Evolutionary conservation across 116 monocot genomes (phyloP).

Genomic region (Zostera marina): DNA sequence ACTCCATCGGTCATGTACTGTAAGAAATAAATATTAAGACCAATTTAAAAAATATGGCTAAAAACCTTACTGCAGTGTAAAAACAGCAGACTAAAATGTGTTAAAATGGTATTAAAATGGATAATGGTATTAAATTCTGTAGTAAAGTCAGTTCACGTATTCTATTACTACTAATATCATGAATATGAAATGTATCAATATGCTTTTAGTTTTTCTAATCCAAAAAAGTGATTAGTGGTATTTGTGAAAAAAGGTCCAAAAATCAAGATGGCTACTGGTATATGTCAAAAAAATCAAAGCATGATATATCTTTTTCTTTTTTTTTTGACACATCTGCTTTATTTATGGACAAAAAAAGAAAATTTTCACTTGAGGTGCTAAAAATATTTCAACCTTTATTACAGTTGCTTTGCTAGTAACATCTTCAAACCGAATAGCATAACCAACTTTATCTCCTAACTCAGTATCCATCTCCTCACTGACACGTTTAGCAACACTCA

Average conservation of each 20-base stretch:
- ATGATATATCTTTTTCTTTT: neutral
- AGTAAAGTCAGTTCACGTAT: no score
- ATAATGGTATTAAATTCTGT: no score
- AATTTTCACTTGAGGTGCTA: neutral
- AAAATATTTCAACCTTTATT: slow-evolving; percentile 49
- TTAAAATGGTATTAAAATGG: no score
- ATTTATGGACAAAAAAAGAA: neutral
- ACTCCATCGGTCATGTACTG: slow-evolving; percentile 99
- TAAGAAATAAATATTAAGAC: slow-evolving; percentile 3
- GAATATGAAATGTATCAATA: neutral
- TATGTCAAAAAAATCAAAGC: neutral
- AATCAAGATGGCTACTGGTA: neutral
- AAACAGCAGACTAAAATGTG: no score
- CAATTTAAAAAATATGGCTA: neutral
- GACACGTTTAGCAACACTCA: slow-evolving; percentile 97
- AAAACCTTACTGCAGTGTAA: neutral
- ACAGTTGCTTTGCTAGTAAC: slow-evolving; percentile 62
- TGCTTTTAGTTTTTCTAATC: neutral
- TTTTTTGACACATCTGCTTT: no score
- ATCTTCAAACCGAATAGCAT: slow-evolving; percentile 93
- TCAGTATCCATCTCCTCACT: slow-evolving; percentile 95
- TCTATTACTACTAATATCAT: no score
- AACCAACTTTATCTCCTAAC: slow-evolving; percentile 87
- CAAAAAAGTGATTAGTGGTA: neutral
- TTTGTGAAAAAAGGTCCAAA: neutral